These are phyloP conservation scores for Sutorius australiensis DNA, from an alignment of 768 basidiomycete genomes.

Conservation along the genomic window DNA sequence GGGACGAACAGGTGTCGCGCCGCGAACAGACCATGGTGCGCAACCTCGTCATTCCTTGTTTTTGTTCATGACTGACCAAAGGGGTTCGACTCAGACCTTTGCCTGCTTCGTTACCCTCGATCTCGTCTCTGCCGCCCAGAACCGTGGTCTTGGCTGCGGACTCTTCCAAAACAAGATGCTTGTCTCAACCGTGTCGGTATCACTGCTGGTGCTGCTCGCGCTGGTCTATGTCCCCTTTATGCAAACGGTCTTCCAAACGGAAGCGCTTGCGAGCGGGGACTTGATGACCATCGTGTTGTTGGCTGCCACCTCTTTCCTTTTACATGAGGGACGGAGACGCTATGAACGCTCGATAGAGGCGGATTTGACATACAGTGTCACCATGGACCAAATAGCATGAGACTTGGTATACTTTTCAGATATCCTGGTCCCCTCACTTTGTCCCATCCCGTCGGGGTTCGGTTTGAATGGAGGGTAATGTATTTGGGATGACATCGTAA, in stretches of 20 bases:
- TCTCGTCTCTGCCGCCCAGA: slow-evolving; percentile 91
- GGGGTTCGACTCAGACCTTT: slow-evolving; percentile 59
- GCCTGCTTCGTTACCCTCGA: slow-evolving; percentile 97
- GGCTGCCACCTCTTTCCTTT: slow-evolving; percentile 55
- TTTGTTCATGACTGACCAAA: neutral
- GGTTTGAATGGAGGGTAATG: neutral
- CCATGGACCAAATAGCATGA: slow-evolving; percentile 61
- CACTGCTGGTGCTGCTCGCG: slow-evolving; percentile 78
- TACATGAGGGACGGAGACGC: slow-evolving; percentile 77
- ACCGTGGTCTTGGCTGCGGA: slow-evolving; percentile 85
- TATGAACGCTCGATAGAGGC: slow-evolving; percentile 67
- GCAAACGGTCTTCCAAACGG: slow-evolving; percentile 93
- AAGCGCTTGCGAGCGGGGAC: slow-evolving; percentile 66
- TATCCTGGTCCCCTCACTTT: neutral
- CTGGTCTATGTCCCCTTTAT: slow-evolving; percentile 89
- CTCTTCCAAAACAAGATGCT: slow-evolving; percentile 87
- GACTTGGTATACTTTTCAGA: too few relatives aligned
- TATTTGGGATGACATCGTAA: slow-evolving; percentile 4
- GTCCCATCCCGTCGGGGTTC: neutral
- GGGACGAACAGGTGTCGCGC: slow-evolving; percentile 77
- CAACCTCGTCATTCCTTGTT: slow-evolving; percentile 2
- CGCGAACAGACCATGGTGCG: slow-evolving; percentile 96
- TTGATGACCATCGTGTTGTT: slow-evolving; percentile 65
- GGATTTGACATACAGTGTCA: slow-evolving; percentile 46
- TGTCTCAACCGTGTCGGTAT: slow-evolving; percentile 80